Evolutionary conservation across 202 grass and related monocot genomes (phyloP).

Genomic region (Brachypodium distachyon): DNA sequence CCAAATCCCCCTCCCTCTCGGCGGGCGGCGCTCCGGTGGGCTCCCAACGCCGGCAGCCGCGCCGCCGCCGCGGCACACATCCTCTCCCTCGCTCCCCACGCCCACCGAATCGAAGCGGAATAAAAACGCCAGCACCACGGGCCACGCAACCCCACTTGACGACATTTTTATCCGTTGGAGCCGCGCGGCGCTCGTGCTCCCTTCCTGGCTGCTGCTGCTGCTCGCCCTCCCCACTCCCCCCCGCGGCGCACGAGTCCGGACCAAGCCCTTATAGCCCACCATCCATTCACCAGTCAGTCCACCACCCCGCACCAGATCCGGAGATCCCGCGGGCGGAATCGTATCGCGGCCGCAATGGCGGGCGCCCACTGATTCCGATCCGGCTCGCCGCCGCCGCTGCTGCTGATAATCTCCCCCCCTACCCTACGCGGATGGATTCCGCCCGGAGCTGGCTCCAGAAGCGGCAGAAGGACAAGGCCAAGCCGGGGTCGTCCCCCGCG

Average conservation of each 20-base stretch:
- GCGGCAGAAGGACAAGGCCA: slow-evolving; percentile 55
- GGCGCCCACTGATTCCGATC: slow-evolving; percentile 1
- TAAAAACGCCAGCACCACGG: background rate
- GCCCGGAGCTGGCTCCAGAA: slow-evolving; percentile 84
- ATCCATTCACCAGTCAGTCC: slow-evolving; percentile 2
- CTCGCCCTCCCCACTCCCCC: background rate
- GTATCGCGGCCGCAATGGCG: background rate
- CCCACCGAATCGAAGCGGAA: slow-evolving; percentile 3
- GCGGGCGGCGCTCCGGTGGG: background rate
- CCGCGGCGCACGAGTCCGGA: background rate
- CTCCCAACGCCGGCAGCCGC: background rate
- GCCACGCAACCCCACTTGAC: slow-evolving; percentile 3
- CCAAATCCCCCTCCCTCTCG: background rate
- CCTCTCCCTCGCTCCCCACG: background rate
- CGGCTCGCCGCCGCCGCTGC: background rate
- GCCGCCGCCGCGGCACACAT: too few relatives aligned
- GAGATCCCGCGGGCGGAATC: slow-evolving; percentile 27
- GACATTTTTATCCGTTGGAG: slow-evolving; percentile 6
- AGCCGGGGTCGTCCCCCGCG: slow-evolving; percentile 22
- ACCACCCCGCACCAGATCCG: slow-evolving; percentile 31
- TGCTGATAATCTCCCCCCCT: background rate
- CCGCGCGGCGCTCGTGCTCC: slow-evolving; percentile 33
- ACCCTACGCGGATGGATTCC: slow-evolving; percentile 42
- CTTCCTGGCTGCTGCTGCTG: too few relatives aligned
- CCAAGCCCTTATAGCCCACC: background rate